phyloP scores from a whole-genome alignment of 768 basidiomycete species.

The Cystoderma amianthinum region DNA sequence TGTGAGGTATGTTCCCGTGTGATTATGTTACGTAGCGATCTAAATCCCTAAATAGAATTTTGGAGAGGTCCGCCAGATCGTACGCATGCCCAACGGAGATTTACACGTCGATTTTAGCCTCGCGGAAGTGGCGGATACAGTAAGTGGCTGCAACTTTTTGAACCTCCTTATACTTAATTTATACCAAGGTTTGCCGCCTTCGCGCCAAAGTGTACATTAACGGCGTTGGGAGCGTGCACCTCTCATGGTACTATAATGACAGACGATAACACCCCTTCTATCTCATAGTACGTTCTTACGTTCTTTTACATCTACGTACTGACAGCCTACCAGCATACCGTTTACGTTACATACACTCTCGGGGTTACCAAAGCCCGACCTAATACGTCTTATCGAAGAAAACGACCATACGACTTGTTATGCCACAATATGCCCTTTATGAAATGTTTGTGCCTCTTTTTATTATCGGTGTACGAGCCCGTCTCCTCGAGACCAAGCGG shows the following conservation, averaged over 20 bases:
- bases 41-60: constrained; percentile 40
- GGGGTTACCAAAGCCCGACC: no score
- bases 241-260: constrained; percentile 67
- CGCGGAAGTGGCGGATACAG: constrained; percentile 76
- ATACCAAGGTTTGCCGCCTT: constrained; percentile 67
- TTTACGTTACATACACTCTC: no score
- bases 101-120: constrained; percentile 70
- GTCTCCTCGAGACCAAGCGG: no score
- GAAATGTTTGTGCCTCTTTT: no score
- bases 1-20: constrained; percentile 50
- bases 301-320: no score
- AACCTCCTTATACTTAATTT: constrained; percentile 4
- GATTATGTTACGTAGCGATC: neutral
- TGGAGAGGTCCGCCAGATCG: constrained; percentile 70
- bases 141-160: constrained; percentile 23
- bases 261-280: constrained; percentile 24
- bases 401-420: no score
- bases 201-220: constrained; percentile 69
- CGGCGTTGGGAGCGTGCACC: constrained; percentile 70
- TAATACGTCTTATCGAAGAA: no score
- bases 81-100: constrained; percentile 70
- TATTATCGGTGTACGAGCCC: no score
- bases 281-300: neutral
- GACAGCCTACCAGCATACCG: no score
- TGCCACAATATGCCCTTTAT: no score